Conservation (phyloP, 768 basidiomycete genomes). For the Trametes gibbosa region DNA sequence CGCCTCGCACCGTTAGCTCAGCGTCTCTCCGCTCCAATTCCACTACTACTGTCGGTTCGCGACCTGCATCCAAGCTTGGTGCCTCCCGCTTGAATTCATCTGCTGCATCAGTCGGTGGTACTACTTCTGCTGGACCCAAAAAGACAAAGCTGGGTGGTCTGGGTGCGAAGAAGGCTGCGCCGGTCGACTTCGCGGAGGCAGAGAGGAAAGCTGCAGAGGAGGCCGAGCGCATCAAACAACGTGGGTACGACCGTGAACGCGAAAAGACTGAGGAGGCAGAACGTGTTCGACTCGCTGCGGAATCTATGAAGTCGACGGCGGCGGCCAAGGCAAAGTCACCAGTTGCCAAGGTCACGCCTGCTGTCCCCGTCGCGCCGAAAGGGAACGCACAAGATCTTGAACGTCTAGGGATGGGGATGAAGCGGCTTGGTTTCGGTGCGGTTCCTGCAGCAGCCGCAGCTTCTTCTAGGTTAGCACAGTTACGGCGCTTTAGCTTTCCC, state of each 20-base stretch:
- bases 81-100: conserved; percentile 44
- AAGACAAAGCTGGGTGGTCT: conserved; percentile 74
- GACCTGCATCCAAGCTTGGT: conserved; percentile 38
- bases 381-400: conserved; percentile 51
- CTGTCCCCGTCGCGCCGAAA: conserved; percentile 24
- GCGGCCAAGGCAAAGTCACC: conserved; percentile 15
- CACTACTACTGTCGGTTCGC: conserved; percentile 28
- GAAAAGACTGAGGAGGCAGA: conserved; percentile 83
- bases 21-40: conserved; percentile 54
- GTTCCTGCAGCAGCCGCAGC: conserved; percentile 62
- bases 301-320: conserved; percentile 35
- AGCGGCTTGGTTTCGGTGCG: conserved; percentile 82
- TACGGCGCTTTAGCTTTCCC: background rate
- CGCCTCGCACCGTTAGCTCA: conserved; percentile 62
- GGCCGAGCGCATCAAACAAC: conserved; percentile 85
- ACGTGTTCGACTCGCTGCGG: conserved; percentile 49
- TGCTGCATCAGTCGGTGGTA: conserved; percentile 25
- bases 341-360: conserved; percentile 31
- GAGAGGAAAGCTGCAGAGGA: conserved; percentile 89
- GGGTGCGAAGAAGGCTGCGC: conserved; percentile 84
- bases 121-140: conserved; percentile 40
- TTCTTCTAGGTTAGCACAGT: conserved; percentile 39
- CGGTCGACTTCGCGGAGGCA: conserved; percentile 92
- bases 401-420: conserved; percentile 66
- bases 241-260: conserved; percentile 85